phyloP scores from a whole-genome alignment of 2,329 filamentous ascomycete species.

The Colletotrichum musicola region DNA sequence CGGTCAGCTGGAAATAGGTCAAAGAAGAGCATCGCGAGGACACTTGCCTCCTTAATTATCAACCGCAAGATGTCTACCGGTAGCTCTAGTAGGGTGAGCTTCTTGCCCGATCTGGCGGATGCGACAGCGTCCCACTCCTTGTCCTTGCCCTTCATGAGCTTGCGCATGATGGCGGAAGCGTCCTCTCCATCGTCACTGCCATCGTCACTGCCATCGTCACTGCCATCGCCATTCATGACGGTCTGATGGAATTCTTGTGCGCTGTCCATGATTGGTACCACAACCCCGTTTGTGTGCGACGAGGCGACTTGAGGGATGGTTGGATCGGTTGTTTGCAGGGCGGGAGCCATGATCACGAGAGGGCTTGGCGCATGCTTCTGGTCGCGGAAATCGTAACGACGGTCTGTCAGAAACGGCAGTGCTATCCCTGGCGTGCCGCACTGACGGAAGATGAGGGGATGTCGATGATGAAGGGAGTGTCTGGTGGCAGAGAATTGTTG shows the following conservation, averaged over 20 bases:
- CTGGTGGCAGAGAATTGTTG: not conserved
- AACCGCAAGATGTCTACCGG: conserved; percentile 83
- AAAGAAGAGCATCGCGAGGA: conserved; percentile 25
- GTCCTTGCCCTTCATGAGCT: conserved; percentile 70
- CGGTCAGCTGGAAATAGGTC: conserved; percentile 25
- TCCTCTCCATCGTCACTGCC: conserved; percentile 37
- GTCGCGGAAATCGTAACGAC: conserved; percentile 6
- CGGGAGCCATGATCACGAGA: conserved; percentile 37
- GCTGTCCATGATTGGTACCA: conserved; percentile 20
- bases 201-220: not conserved
- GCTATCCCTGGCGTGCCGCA: not conserved
- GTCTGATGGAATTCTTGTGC: conserved; percentile 9
- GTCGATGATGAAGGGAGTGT: not conserved
- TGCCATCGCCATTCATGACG: conserved; percentile 10
- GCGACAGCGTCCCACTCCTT: conserved; percentile 75
- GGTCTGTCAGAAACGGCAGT: not conserved
- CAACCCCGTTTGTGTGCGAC: conserved; percentile 29
- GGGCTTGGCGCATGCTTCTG: conserved; percentile 32
- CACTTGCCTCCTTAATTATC: conserved; percentile 80
- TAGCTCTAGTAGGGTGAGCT: conserved; percentile 76
- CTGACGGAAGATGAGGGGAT: not conserved
- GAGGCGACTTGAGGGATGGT: conserved; percentile 32
- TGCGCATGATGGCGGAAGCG: conserved; percentile 43
- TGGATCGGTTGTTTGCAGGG: conserved; percentile 33
- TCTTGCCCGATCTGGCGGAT: conserved; percentile 42